A percentile compares a stretch with the other conserved stretches of the same genome.
phyloP scores from a whole-genome alignment of 2,329 filamentous ascomycete species.

The Hypoxylon sp. region DNA sequence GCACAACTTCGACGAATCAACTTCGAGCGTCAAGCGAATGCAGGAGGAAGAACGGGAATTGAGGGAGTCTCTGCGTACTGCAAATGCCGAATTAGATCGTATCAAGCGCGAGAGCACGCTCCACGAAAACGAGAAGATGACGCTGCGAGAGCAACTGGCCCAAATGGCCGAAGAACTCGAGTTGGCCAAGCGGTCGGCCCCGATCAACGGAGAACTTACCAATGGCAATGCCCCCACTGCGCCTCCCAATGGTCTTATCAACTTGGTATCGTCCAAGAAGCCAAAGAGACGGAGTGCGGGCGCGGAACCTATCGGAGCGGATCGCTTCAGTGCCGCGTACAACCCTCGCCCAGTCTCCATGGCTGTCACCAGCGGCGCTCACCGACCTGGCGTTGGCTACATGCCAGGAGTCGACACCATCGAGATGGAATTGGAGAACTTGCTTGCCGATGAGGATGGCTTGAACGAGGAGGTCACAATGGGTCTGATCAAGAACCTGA shows the following conservation, averaged over 20 bases:
- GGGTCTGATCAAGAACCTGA: slow-evolving; percentile 95
- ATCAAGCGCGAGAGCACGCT: slow-evolving; percentile 81
- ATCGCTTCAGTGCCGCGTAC: slow-evolving; percentile 92
- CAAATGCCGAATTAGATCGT: slow-evolving; percentile 85
- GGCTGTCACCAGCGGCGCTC: slow-evolving; percentile 80
- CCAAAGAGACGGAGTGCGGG: slow-evolving; percentile 94
- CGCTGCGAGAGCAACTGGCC: slow-evolving; percentile 87
- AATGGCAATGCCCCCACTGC: slow-evolving; percentile 74
- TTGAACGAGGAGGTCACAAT: slow-evolving; percentile 97
- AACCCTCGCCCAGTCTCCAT: slow-evolving; percentile 97
- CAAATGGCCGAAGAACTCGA: slow-evolving; percentile 95
- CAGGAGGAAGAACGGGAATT: slow-evolving; percentile 94
- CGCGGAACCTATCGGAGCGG: slow-evolving; percentile 85
- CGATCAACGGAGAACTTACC: slow-evolving; percentile 77
- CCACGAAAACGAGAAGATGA: slow-evolving; percentile 87
- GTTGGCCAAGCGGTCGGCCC: slow-evolving; percentile 82
- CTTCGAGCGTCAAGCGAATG: slow-evolving; percentile 89
- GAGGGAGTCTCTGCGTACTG: slow-evolving; percentile 83
- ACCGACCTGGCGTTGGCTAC: slow-evolving; percentile 83
- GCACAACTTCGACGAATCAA: slow-evolving; percentile 89
- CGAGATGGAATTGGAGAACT: slow-evolving; percentile 92
- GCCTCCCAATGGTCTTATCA: slow-evolving; percentile 85
- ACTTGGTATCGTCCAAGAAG: slow-evolving; percentile 96
- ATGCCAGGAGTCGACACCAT: slow-evolving; percentile 88
- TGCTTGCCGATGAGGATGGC: slow-evolving; percentile 94